Evolutionary conservation across 1,139 yeast species (phyloP).

Genomic region (Komagataea norvegica): DNA sequence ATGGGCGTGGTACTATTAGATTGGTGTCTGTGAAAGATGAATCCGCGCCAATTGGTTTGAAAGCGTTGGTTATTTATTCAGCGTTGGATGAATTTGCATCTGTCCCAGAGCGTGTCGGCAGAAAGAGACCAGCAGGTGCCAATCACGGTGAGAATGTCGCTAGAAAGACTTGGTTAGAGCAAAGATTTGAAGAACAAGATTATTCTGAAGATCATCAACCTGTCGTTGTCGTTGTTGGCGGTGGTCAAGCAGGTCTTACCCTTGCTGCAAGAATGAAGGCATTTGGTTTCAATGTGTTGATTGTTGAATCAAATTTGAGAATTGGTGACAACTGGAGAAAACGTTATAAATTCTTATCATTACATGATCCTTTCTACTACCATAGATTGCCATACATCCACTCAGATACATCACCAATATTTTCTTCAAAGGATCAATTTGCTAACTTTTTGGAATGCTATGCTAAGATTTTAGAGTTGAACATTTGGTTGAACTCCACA

Average conservation of each 20-base stretch:
- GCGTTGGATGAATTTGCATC: conserved; percentile 33
- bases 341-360: conserved; percentile 38
- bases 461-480: conserved; percentile 37
- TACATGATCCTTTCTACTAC: conserved; percentile 42
- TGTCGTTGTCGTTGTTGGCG: conserved; percentile 39
- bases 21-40: conserved; percentile 31
- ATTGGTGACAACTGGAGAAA: conserved; percentile 45
- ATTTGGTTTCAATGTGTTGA: conserved; percentile 35
- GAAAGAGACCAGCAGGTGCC: conserved; percentile 35
- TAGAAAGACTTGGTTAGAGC: conserved; percentile 33
- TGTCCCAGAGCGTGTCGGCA: conserved; percentile 33
- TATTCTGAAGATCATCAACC: conserved; percentile 34
- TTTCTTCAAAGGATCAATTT: conserved; percentile 40
- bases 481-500: conserved; percentile 34
- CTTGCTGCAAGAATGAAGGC: conserved; percentile 39
- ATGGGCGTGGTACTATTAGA: conserved; percentile 33
- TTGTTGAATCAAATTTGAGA: conserved; percentile 34
- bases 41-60: conserved; percentile 27
- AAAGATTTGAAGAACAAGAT: conserved; percentile 27
- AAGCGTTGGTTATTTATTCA: conserved; percentile 34
- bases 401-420: conserved; percentile 40
- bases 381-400: conserved; percentile 38
- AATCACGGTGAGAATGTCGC: conserved; percentile 35
- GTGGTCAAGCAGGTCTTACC: conserved; percentile 42
- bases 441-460: conserved; percentile 40